Conservation (phyloP, 495 filamentous ascomycete species). For the Copromyces sp. region DNA sequence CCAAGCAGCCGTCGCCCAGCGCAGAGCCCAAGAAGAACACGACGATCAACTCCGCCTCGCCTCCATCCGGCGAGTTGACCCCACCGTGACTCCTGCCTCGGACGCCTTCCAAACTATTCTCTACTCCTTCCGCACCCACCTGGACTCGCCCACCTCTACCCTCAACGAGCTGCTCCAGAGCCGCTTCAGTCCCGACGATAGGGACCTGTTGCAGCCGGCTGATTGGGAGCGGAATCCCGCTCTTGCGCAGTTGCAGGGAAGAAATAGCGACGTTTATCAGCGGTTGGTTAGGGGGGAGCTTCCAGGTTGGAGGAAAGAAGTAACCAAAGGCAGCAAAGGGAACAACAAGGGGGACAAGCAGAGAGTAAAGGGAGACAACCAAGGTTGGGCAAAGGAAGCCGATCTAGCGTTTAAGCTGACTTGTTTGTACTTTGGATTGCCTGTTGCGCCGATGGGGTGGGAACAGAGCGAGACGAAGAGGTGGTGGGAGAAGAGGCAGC, state of each 20-base stretch:
- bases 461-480: neutral
- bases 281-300: constrained; percentile 4
- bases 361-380: neutral
- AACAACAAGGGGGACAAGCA: neutral
- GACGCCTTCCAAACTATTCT: constrained; percentile 5
- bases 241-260: constrained; percentile 10
- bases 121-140: neutral
- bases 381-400: neutral
- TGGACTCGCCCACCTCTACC: constrained; percentile 4
- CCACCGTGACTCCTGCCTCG: constrained; percentile 8
- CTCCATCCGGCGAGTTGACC: neutral
- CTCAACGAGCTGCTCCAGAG: constrained; percentile 7
- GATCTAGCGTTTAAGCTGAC: constrained; percentile 20
- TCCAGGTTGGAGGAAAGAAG: neutral
- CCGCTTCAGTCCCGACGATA: constrained; percentile 10
- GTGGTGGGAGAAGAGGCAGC: neutral
- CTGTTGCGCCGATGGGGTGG: constrained; percentile 14
- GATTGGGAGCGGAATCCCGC: constrained; percentile 3
- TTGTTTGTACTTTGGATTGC: constrained; percentile 19
- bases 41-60: constrained; percentile 1
- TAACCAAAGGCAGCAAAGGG: neutral
- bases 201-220: constrained; percentile 10
- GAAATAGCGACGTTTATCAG: constrained; percentile 9
- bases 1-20: neutral
- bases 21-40: neutral